Evolutionary conservation across 345 rosid genomes (phyloP).

Genomic region (Pugionium cornutum): DNA sequence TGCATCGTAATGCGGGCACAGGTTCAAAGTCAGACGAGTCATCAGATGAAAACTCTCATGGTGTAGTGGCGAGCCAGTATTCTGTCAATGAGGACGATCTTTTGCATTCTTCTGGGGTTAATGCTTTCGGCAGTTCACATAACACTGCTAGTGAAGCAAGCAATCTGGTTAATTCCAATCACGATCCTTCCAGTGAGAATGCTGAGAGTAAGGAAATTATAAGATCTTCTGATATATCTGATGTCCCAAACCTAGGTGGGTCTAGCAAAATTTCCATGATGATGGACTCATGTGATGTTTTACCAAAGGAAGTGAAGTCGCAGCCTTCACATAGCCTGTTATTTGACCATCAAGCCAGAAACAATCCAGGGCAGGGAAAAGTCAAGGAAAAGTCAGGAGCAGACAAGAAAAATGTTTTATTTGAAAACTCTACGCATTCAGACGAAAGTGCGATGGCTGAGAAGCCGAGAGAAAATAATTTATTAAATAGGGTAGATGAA

Average conservation of each 20-base stretch:
- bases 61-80: slow-evolving; percentile 53
- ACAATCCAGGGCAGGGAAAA: slow-evolving; percentile 23
- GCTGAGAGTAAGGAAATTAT: slow-evolving; percentile 58
- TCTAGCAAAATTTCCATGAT: slow-evolving; percentile 44
- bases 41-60: slow-evolving; percentile 66
- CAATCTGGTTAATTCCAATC: slow-evolving; percentile 55
- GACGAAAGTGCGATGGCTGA: slow-evolving; percentile 43
- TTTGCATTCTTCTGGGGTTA: slow-evolving; percentile 36
- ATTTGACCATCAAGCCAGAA: slow-evolving; percentile 27
- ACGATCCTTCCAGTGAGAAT: slow-evolving; percentile 60
- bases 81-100: slow-evolving; percentile 57
- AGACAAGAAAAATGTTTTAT: slow-evolving; percentile 38
- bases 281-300: slow-evolving; percentile 30
- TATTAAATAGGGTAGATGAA: slow-evolving; percentile 44
- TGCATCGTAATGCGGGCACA: slow-evolving; percentile 57
- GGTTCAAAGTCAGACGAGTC: slow-evolving; percentile 59
- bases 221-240: slow-evolving; percentile 47
- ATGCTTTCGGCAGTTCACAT: slow-evolving; percentile 42
- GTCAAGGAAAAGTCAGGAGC: slow-evolving; percentile 43
- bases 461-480: slow-evolving; percentile 45
- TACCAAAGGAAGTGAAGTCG: slow-evolving; percentile 31
- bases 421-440: slow-evolving; percentile 40
- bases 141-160: slow-evolving; percentile 62
- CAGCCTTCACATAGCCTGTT: slow-evolving; percentile 30
- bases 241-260: slow-evolving; percentile 40